Percentiles rank a stretch among this genome's conserved stretches.
Evolutionary conservation across 2,329 filamentous ascomycete species (phyloP).

Genomic region (Sclerotinia spermophila): DNA sequence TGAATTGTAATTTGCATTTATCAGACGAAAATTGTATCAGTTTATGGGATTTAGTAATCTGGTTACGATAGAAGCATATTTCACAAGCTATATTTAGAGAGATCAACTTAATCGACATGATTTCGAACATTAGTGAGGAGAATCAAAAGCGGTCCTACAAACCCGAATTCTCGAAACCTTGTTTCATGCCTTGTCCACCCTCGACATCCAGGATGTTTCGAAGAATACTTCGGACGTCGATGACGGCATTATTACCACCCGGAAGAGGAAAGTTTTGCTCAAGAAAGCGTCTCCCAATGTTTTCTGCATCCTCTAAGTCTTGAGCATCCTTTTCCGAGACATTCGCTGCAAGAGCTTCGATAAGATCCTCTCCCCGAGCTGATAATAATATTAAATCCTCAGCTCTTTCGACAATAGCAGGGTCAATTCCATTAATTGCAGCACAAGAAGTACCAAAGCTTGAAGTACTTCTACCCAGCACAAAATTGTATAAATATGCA

Average conservation of each 20-base stretch:
- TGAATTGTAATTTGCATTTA: neutral
- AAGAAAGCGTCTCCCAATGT: slow-evolving; percentile 56
- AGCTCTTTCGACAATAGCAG: slow-evolving; percentile 68
- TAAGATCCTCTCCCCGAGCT: slow-evolving; percentile 71
- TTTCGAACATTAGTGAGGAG: slow-evolving; percentile 9
- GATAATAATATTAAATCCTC: slow-evolving; percentile 67
- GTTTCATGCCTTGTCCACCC: slow-evolving; percentile 17
- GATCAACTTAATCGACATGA: slow-evolving; percentile 7
- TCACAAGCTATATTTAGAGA: slow-evolving; percentile 5
- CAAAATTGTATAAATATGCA: slow-evolving; percentile 70
- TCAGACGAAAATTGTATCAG: neutral
- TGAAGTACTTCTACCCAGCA: slow-evolving; percentile 64
- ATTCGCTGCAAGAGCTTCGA: slow-evolving; percentile 61
- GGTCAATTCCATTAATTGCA: slow-evolving; percentile 77
- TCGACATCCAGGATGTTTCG: slow-evolving; percentile 28
- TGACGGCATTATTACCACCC: slow-evolving; percentile 21
- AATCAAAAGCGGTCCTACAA: neutral
- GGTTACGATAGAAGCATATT: neutral
- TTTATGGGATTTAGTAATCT: neutral
- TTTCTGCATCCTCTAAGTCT: slow-evolving; percentile 66
- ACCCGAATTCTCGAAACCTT: slow-evolving; percentile 21
- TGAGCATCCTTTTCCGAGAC: slow-evolving; percentile 60
- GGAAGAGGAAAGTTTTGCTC: slow-evolving; percentile 35
- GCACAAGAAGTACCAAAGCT: slow-evolving; percentile 89
- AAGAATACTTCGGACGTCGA: slow-evolving; percentile 33